Conservation (phyloP, 2,329 filamentous ascomycete genomes). For the Leptodontidium sp. region DNA sequence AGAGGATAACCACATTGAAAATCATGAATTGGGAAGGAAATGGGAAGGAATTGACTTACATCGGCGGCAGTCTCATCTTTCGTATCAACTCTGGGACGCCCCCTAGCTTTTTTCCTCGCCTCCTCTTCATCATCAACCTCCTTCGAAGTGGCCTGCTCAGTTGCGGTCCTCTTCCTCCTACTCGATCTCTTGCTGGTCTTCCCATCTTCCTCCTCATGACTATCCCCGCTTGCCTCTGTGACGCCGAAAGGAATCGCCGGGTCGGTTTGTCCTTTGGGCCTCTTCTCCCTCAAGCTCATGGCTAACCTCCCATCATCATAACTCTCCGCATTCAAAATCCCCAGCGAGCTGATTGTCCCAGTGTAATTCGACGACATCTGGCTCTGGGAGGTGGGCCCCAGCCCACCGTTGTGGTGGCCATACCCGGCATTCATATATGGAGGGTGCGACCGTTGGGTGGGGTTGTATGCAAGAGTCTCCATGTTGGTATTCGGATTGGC, state of each 20-base stretch:
- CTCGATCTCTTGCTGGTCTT: slow-evolving; percentile 44
- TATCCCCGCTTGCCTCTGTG: slow-evolving; percentile 31
- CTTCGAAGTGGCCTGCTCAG: slow-evolving; percentile 29
- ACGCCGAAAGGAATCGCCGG: slow-evolving; percentile 42
- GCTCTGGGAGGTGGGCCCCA: background rate
- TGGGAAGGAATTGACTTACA: slow-evolving; percentile 60
- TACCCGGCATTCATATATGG: slow-evolving; percentile 33
- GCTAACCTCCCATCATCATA: slow-evolving; percentile 51
- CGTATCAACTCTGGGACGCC: slow-evolving; percentile 78
- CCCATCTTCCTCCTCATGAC: slow-evolving; percentile 37
- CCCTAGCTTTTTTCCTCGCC: slow-evolving; percentile 69
- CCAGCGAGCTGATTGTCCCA: slow-evolving; percentile 31
- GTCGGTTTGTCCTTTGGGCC: slow-evolving; percentile 17
- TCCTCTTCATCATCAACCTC: slow-evolving; percentile 52
- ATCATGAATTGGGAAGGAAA: slow-evolving; percentile 3
- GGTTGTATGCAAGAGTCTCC: slow-evolving; percentile 38
- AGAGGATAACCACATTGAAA: slow-evolving; percentile 9
- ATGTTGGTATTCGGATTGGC: slow-evolving; percentile 25
- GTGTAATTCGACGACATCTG: slow-evolving; percentile 14
- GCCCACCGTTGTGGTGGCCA: slow-evolving; percentile 21
- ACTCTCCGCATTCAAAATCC: slow-evolving; percentile 57
- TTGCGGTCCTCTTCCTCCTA: slow-evolving; percentile 46
- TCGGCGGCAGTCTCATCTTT: slow-evolving; percentile 80
- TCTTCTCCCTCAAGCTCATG: slow-evolving; percentile 25
- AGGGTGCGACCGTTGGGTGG: slow-evolving; percentile 20